Evolutionary conservation across 768 basidiomycete species (phyloP), one percentile per base, ranked within the genome.

Genomic region (Mycena leptocephala): DNA sequence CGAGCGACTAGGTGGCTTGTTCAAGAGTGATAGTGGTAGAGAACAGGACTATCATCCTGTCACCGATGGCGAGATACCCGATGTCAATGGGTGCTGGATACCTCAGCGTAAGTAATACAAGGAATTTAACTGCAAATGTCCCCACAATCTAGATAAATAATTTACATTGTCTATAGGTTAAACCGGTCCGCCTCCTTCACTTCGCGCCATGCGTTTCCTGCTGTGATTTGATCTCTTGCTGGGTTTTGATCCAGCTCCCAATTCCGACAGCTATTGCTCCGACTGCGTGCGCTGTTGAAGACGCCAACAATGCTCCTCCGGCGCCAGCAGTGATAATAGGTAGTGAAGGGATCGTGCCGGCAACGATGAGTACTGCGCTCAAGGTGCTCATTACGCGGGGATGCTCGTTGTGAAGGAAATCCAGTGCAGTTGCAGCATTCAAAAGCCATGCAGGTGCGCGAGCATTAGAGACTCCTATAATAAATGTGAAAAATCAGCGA

Each of bases 181-280:
- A 22, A 7, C 2, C 32, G 7, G 28, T 33, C 30, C 39, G 2
- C 24, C 20, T 37, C 18, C 3, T 59, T 73, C 53, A 65, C 59
- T 77, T 77, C 33, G 76, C 62, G 48, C 24, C 43, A 37, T 70
- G 66, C 18, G 61, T 63, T 8, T 63, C 37, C 61, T 63, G 61
- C 13, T 59, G 20, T 20, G 24, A n/a, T 48, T 64, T 33, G 28
- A 84, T 81, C 58, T 90, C 88, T 33, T 90, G 89, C 33, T 87
- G 84, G 2, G 89, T 86, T 81, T 90, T 89, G 68, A 92, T 84
- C 83, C 88, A 83, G 41, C 87, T 90, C 1, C 95, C 95, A 37
- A 95, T 85, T 3, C 95, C 94, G 4, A 95, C 90, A 1, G 94
- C 95, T 73, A 95, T 92, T 1, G 94, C 94, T 13, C 95, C 95